phyloP scores from a whole-genome alignment of 2,329 filamentous ascomycete genomes.

The Nemania sp. region DNA sequence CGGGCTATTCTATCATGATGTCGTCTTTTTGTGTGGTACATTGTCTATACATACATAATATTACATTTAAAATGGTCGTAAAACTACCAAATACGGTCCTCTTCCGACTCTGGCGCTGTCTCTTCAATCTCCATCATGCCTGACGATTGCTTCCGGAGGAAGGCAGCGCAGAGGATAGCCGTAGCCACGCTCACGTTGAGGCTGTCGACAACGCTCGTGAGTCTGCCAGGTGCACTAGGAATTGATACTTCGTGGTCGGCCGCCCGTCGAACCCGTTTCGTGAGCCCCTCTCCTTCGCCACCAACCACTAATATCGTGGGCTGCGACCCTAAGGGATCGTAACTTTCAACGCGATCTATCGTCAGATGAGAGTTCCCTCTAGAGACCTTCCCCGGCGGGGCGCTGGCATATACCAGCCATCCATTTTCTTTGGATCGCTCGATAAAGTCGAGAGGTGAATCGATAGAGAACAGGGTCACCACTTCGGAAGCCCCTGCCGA shows the following conservation, averaged over 20 bases:
- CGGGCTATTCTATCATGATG: no score
- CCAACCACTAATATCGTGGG: constrained; percentile 83
- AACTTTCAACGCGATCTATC: constrained; percentile 51
- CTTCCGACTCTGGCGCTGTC: constrained; percentile 18
- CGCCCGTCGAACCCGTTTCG: constrained; percentile 63
- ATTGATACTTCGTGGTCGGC: constrained; percentile 72
- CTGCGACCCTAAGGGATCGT: constrained; percentile 57
- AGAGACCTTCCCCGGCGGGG: constrained; percentile 48
- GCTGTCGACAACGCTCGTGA: constrained; percentile 72
- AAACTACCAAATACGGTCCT: constrained; percentile 22
- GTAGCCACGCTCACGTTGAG: constrained; percentile 92
- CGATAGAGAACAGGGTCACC: constrained; percentile 71
- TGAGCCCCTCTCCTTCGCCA: constrained; percentile 76
- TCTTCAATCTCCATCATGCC: constrained; percentile 31
- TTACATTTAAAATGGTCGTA: no score
- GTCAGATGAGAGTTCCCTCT: constrained; percentile 50
- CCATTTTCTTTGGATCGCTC: constrained; percentile 67
- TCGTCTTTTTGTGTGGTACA: no score
- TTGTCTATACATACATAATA: constrained; percentile 16
- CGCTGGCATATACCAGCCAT: constrained; percentile 84
- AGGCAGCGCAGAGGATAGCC: constrained; percentile 72
- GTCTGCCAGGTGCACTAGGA: constrained; percentile 51
- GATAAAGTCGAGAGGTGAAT: constrained; percentile 71
- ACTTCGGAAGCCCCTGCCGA: constrained; percentile 86
- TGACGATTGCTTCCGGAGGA: constrained; percentile 53